Evolutionary conservation across 331 rosid species (phyloP), one percentile per base, ranked within the genome.

Genomic region (Acacia concinna): DNA sequence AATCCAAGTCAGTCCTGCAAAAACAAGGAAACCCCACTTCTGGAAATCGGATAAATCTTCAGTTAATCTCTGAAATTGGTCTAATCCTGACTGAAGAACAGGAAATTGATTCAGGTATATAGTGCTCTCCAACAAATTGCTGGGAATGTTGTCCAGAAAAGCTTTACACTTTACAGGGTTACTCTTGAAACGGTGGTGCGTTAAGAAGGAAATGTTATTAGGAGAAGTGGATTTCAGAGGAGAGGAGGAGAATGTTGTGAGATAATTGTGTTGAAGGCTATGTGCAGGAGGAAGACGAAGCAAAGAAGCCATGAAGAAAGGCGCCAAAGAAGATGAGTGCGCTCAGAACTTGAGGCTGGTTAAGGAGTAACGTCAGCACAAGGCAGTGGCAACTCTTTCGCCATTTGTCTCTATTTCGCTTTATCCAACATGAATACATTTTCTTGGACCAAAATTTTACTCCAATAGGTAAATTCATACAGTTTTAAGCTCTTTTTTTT

Each of bases 1-100:
- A 78, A 87, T 47, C 97, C 96, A 89, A 5, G 90, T 73, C 52
- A 90, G 3, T 56, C 92, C 92, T 34, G 90, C 92, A 64, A 92
- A 56, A 69, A 73, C 76, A 20, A 88, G 74, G 67, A 85, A 77
- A 3, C 87, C 91, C 97, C 96, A 90, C 47, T 85, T 90, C 88
- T 89, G 90, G 4, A 82, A 69, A 25, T 91, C 94, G 41, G 89
- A 79, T 21, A 92, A 74, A 1, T 86, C 94, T 63, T 68, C 92
- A 8, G 89, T 84, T 25, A 79, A 76, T 68, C 82, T 83, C 79
- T 89, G 86, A 31, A 89, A 86, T 54, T 92, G 88, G 80, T 78
- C 51, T 46, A 71, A 78, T 75, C 91, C 93, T 71, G 90, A 84
- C 71, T 79, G 87, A 18, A 91, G n/a, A 35, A 81, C 83, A 9